These are phyloP conservation scores for Penicillium sp. DNA, from an alignment of 2,329 filamentous ascomycete species.

Conservation along the genomic window DNA sequence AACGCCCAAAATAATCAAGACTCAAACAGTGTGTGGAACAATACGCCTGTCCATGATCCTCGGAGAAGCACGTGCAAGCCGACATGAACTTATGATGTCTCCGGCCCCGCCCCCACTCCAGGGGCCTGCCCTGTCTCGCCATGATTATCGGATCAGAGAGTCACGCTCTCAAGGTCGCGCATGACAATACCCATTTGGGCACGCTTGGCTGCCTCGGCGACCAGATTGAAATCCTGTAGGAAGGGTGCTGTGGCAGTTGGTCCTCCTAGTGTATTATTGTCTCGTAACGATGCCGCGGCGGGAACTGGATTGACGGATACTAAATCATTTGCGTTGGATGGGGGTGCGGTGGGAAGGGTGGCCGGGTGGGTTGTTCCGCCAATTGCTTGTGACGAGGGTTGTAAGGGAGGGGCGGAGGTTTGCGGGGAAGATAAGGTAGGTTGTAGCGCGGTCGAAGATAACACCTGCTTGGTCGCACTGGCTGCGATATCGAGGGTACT, in stretches of 20 bases:
- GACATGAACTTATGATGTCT: not conserved
- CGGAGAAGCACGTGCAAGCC: not conserved
- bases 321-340: constrained; percentile 10
- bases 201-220: constrained; percentile 88
- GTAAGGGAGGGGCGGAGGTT: constrained; percentile 14
- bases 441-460: constrained; percentile 17
- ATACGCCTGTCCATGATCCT: constrained; percentile 14
- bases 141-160: constrained; percentile 27
- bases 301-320: constrained; percentile 13
- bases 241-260: constrained; percentile 55
- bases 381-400: constrained; percentile 16
- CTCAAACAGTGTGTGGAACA: constrained; percentile 1
- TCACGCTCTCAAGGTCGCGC: constrained; percentile 65
- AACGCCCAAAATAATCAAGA: constrained; percentile 1
- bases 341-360: constrained; percentile 12
- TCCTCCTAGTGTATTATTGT: constrained; percentile 27
- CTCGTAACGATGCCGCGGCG: constrained; percentile 18
- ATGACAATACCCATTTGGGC: constrained; percentile 87
- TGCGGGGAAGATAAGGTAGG: constrained; percentile 14
- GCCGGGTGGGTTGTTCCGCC: constrained; percentile 8
- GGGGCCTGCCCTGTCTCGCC: constrained; percentile 12
- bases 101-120: not conserved
- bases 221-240: constrained; percentile 74
- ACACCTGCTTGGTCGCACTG: constrained; percentile 13
- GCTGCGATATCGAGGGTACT: constrained; percentile 15